Conservation (phyloP, 129 eudicot genomes). For the sunflower (Helianthus annuus) region HanXRQr2.0-SUNRISE NC_035434.2:12608313-12608812, state of each 20-base stretch:
- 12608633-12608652: background rate
- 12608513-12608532: slow-evolving; percentile 19
- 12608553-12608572: slow-evolving; percentile 6
- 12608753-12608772: too few species aligned
- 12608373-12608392: slow-evolving; percentile 27
- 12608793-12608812: background rate
- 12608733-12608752: too few species aligned
- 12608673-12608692: background rate
- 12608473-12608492: slow-evolving; percentile 1
- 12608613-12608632: background rate
- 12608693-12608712: background rate
- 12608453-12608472: slow-evolving; percentile 14
- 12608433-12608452: slow-evolving; percentile 27
- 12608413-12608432: slow-evolving; percentile 8
- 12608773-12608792: background rate
- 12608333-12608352: background rate
- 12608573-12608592: background rate
- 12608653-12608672: background rate
- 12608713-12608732: too few species aligned
- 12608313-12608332: too few species aligned
- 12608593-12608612: background rate
- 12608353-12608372: slow-evolving; percentile 2
- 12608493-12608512: slow-evolving; percentile 21
- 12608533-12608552: slow-evolving; percentile 6
- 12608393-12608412: slow-evolving; percentile 24